Evolutionary conservation across 352 stramenopile species (phyloP).

Genomic region (Pythium sukuiense): DNA sequence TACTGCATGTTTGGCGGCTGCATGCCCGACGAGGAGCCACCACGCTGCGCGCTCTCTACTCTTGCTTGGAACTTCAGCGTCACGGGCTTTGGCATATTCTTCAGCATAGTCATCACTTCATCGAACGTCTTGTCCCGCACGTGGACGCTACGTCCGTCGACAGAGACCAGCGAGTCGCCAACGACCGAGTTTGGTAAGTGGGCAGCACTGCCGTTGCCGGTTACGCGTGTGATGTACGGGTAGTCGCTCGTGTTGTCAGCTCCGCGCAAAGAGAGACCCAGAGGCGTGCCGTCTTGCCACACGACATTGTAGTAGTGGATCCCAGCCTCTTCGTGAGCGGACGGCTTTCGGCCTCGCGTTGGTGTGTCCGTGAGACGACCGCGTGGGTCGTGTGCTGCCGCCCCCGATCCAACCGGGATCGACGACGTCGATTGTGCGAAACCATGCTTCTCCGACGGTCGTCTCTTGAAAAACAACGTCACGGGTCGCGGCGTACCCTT

Average conservation of each 20-base stretch:
- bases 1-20: slow-evolving; percentile 3
- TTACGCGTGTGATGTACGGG: slow-evolving; percentile 86
- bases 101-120: slow-evolving; percentile 86
- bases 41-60: slow-evolving; percentile 20
- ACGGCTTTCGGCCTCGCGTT: slow-evolving; percentile 37
- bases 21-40: slow-evolving; percentile 17
- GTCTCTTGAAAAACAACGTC: slow-evolving; percentile 74
- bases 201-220: slow-evolving; percentile 74
- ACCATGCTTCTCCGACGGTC: slow-evolving; percentile 22
- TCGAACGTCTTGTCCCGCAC: slow-evolving; percentile 83
- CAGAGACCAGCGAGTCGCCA: slow-evolving; percentile 75
- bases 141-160: slow-evolving; percentile 81
- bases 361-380: slow-evolving; percentile 43
- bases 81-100: slow-evolving; percentile 85
- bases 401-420: slow-evolving; percentile 29
- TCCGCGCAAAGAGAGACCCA: slow-evolving; percentile 75
- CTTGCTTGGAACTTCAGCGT: slow-evolving; percentile 82
- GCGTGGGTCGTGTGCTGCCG: slow-evolving; percentile 13
- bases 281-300: slow-evolving; percentile 73
- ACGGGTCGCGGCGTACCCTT: slow-evolving; percentile 79
- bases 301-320: slow-evolving; percentile 83
- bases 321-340: slow-evolving; percentile 29
- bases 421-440: slow-evolving; percentile 46
- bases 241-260: slow-evolving; percentile 76
- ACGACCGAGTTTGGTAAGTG: slow-evolving; percentile 75